Evolutionary conservation across 768 basidiomycete genomes (phyloP), one percentile per base, ranked within the genome.

Genomic region (Lentinula detonsa): DNA sequence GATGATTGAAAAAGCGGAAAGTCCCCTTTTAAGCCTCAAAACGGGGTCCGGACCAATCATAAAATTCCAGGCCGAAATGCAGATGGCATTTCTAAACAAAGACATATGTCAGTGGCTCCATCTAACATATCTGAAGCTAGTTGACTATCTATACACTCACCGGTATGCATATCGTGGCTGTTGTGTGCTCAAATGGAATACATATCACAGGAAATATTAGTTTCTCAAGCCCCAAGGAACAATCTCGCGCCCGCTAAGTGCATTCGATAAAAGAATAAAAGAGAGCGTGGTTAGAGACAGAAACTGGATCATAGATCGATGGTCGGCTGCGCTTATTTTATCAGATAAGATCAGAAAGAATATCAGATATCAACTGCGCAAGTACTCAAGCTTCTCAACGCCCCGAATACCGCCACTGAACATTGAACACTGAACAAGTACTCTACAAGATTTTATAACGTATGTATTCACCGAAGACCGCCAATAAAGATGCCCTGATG

Each of bases 31-130:
- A 54, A 54, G 53, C 53, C 18, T 11, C 28, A 52, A 54, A 21
- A 54, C n/a, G 53, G n/a, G 37, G 16, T 54, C 53, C 53, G 37
- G 53, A 35, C 53, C 53, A 54, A 54, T 39, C 53, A 54, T 40
- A 34, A 18, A 33, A 52, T 33, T 52, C 31, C n/a, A 37, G 35
- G 53, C 53, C 53, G 53, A 54, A 37, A 54, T 3, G 11, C 34
- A 54, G 37, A 39, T 6, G 34, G 34, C n/a, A 31, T 52, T 54
- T 54, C 53, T 54, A 54, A 39, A 54, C 33, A 54, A 8, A 54
- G 53, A 54, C 37, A 54, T 34, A 39, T 21, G 18, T 54, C 11
- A 21, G 35, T 39, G n/a, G 18, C 53, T 54, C 53, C 53, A 54
- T 37, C 31, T 33, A 28, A 13, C n/a, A 4, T 54, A 21, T 54